A percentile compares a stretch with the other conserved stretches of the same genome.
Evolutionary conservation across 257 asterid genomes (phyloP).

Genomic region (Solanum megistacrolobum): DNA sequence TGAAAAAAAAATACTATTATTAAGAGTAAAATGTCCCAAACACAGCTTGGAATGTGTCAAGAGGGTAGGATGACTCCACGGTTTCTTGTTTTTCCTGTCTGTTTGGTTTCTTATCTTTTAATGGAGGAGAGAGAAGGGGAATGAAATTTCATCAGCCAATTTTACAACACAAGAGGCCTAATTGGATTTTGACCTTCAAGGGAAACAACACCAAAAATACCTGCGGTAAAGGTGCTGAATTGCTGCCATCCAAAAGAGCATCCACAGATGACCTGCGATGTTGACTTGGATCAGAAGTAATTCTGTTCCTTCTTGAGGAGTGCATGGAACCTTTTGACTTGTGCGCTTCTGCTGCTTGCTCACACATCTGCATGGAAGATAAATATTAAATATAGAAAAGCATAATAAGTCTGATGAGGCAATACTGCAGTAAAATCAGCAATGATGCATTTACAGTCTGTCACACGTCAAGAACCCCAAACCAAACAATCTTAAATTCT

Average conservation of each 20-base stretch:
- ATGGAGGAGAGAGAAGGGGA: not conserved
- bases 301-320: slow-evolving; percentile 66
- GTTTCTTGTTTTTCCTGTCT: not conserved
- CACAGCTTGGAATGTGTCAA: not conserved
- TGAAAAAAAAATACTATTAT: not conserved
- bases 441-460: not conserved
- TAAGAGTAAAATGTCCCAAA: not conserved
- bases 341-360: slow-evolving; percentile 98
- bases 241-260: slow-evolving; percentile 61
- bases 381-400: slow-evolving; percentile 1
- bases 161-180: not conserved
- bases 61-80: not conserved
- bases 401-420: not conserved
- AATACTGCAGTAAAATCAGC: not conserved
- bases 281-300: slow-evolving; percentile 54
- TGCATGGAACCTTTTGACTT: slow-evolving; percentile 81
- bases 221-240: slow-evolving; percentile 49
- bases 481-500: not conserved
- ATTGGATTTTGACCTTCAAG: not conserved
- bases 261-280: slow-evolving; percentile 77
- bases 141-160: not conserved
- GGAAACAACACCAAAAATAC: slow-evolving; percentile 19
- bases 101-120: not conserved
- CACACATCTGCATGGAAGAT: slow-evolving; percentile 65
- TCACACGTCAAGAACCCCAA: not conserved